A percentile compares a stretch with the other conserved stretches of the same genome.
Conservation (phyloP, 345 rosid species). For the Murraya koenigii region DNA sequence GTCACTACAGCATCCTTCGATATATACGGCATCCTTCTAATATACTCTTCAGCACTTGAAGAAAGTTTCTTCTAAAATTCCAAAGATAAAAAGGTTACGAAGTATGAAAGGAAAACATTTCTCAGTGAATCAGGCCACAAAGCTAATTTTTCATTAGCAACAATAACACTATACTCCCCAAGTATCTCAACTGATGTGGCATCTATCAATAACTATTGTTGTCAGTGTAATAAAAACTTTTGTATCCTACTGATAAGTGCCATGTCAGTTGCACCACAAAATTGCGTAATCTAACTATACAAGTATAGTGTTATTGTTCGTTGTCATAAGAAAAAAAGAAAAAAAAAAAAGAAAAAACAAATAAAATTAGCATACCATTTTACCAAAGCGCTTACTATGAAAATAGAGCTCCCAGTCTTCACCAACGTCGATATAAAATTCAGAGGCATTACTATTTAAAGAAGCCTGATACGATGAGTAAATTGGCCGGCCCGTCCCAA, state of each 20-base stretch:
- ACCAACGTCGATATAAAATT: conserved; percentile 58
- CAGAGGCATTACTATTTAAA: conserved; percentile 28
- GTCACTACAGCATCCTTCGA: conserved; percentile 49
- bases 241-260: too few species aligned
- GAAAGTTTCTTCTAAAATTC: conserved; percentile 25
- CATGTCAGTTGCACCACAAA: too few species aligned
- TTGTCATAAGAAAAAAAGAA: background rate
- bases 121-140: background rate
- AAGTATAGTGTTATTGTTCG: background rate
- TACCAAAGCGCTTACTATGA: conserved; percentile 38
- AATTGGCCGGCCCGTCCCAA: conserved; percentile 47
- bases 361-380: conserved; percentile 26
- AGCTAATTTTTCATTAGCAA: background rate
- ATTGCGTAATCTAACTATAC: background rate
- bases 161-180: too few species aligned
- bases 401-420: conserved; percentile 58
- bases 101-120: background rate
- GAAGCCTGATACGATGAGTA: conserved; percentile 63
- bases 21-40: conserved; percentile 47
- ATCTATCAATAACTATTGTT: too few species aligned
- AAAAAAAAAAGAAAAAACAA: too few species aligned
- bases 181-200: too few species aligned
- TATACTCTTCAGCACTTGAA: conserved; percentile 48
- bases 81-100: background rate
- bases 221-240: too few species aligned